Evolutionary conservation across 345 rosid species (phyloP).

Genomic region (Citrus trifoliata): DNA sequence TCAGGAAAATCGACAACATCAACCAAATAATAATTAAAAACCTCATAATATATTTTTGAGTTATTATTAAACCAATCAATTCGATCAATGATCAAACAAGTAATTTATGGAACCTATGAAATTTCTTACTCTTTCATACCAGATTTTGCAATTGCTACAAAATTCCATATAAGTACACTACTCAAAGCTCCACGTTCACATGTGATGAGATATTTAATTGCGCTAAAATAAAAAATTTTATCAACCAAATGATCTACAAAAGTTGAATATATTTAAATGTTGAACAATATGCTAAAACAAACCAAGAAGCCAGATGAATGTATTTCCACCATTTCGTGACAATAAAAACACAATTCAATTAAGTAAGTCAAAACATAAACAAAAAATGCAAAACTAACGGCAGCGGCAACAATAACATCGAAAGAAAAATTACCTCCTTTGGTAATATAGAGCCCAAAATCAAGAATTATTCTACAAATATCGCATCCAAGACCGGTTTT

Average conservation of each 20-base stretch:
- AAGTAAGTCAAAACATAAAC: background rate
- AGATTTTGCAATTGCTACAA: background rate
- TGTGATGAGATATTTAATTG: background rate
- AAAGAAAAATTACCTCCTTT: constrained; percentile 53
- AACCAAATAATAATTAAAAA: background rate
- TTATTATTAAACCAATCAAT: background rate
- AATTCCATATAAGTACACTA: background rate
- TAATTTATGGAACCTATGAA: background rate
- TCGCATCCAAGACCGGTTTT: constrained; percentile 77
- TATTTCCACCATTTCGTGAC: background rate
- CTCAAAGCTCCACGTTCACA: background rate
- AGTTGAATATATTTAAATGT: too few species aligned
- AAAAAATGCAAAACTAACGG: background rate
- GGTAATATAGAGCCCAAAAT: constrained; percentile 69
- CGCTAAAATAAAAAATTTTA: background rate
- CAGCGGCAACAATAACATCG: background rate
- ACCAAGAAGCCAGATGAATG: background rate
- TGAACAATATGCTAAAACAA: too few species aligned
- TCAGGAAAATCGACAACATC: background rate
- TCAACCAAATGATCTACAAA: background rate
- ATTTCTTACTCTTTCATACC: background rate
- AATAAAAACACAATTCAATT: background rate
- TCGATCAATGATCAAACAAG: background rate
- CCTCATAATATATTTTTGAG: background rate
- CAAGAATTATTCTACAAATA: constrained; percentile 66